Evolutionary conservation across 352 stramenopile species (phyloP).

Genomic region (Globisporangium carolinianum): DNA sequence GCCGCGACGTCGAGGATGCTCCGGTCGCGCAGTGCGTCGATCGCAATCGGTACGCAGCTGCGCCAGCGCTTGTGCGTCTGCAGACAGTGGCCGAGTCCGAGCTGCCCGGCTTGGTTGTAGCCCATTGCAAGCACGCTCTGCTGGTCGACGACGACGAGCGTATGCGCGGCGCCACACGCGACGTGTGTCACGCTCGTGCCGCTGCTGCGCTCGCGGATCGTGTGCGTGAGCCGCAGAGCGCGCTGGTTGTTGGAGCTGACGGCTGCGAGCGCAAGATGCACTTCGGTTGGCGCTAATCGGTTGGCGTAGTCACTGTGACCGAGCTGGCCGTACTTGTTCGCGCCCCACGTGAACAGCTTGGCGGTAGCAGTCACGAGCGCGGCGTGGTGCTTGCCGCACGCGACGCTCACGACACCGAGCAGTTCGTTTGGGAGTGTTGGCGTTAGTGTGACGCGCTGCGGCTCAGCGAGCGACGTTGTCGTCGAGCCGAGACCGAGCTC

Average conservation of each 20-base stretch:
- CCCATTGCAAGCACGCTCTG: slow-evolving; percentile 72
- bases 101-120: slow-evolving; percentile 73
- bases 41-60: slow-evolving; percentile 45
- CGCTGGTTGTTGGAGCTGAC: slow-evolving; percentile 43
- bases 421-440: slow-evolving; percentile 22
- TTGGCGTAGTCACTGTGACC: slow-evolving; percentile 50
- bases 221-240: slow-evolving; percentile 51
- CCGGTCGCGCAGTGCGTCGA: slow-evolving; percentile 43
- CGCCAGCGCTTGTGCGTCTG: slow-evolving; percentile 60
- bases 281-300: slow-evolving; percentile 33
- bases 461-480: slow-evolving; percentile 19
- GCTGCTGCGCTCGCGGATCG: slow-evolving; percentile 29
- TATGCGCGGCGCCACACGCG: slow-evolving; percentile 60
- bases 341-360: slow-evolving; percentile 66
- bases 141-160: slow-evolving; percentile 69
- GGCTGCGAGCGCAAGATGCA: slow-evolving; percentile 38
- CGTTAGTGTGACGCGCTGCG: slow-evolving; percentile 21
- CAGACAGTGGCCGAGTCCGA: slow-evolving; percentile 56
- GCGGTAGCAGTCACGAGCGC: slow-evolving; percentile 53
- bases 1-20: slow-evolving; percentile 65
- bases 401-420: slow-evolving; percentile 37
- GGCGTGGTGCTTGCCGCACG: slow-evolving; percentile 68
- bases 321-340: slow-evolving; percentile 70
- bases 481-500: slow-evolving; percentile 52
- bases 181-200: slow-evolving; percentile 60